Evolutionary conservation across 176 grass and related monocot genomes (phyloP).

Genomic region (Aechmea fasciata): DNA sequence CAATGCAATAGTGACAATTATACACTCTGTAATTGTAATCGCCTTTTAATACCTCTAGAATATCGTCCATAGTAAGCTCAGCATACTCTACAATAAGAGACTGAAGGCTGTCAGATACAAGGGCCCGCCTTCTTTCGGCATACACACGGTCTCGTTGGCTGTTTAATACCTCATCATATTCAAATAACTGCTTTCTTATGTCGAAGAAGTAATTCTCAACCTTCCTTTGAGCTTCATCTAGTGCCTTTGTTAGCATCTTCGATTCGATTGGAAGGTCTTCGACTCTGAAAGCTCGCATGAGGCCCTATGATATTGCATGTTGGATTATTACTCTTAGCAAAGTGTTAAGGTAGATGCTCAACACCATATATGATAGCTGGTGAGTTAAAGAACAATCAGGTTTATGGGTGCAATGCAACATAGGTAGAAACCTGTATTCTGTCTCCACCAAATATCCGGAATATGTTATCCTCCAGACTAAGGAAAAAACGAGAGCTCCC

Average conservation of each 20-base stretch:
- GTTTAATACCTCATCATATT: constrained; percentile 98
- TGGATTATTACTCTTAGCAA: neutral
- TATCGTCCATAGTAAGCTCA: constrained; percentile 97
- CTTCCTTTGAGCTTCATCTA: constrained; percentile 97
- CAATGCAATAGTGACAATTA: no score
- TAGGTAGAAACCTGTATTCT: constrained; percentile 73
- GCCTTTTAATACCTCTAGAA: constrained; percentile 49
- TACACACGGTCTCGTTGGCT: constrained; percentile 94
- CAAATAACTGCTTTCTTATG: constrained; percentile 91
- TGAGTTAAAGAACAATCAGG: neutral
- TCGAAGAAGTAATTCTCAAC: constrained; percentile 99
- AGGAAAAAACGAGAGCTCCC: constrained; percentile 97
- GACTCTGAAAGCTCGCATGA: constrained; percentile 92
- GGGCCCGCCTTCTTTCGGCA: constrained; percentile 78
- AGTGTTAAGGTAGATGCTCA: neutral
- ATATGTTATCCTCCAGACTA: constrained; percentile 98
- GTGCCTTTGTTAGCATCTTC: constrained; percentile 91
- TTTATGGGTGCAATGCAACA: neutral
- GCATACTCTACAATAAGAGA: constrained; percentile 91
- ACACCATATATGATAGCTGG: no score
- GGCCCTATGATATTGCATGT: constrained; percentile 39
- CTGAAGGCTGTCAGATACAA: constrained; percentile 74
- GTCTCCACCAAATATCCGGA: constrained; percentile 92
- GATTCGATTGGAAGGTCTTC: constrained; percentile 99
- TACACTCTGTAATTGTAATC: constrained; percentile 4